phyloP scores from a whole-genome alignment of 169 alveolate species.

The Plasmodium fragile region DNA sequence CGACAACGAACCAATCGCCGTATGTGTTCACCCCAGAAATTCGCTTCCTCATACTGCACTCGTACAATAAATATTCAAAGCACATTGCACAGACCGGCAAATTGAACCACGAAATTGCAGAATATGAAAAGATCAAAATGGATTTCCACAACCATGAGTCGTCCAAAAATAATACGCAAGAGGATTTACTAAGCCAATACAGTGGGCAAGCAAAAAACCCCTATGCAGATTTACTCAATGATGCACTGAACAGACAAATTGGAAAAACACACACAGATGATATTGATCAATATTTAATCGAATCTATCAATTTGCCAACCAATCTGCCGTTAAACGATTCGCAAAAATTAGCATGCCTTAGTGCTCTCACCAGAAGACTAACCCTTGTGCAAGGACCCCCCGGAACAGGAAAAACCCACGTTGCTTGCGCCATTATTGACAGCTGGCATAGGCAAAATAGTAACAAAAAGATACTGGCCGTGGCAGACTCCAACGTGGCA shows the following conservation, averaged over 20 bases:
- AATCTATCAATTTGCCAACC: conserved; percentile 76
- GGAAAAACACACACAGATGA: conserved; percentile 61
- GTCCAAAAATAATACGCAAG: conserved; percentile 24
- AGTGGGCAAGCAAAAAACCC: conserved; percentile 68
- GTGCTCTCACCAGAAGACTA: conserved; percentile 79
- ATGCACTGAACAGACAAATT: conserved; percentile 68
- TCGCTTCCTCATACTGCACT: conserved; percentile 51
- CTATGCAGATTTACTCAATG: conserved; percentile 65
- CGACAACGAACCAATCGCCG: conserved; percentile 73
- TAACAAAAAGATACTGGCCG: conserved; percentile 82
- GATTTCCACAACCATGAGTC: conserved; percentile 51
- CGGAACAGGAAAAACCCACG: conserved; percentile 90
- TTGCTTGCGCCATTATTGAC: conserved; percentile 87
- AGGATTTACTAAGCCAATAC: conserved; percentile 53
- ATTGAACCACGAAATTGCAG: conserved; percentile 55
- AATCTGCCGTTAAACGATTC: conserved; percentile 81
- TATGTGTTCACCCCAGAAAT: conserved; percentile 76
- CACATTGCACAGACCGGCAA: conserved; percentile 71
- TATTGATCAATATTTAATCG: conserved; percentile 53
- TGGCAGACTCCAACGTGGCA: conserved; percentile 88
- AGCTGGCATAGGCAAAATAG: conserved; percentile 79
- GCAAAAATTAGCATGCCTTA: conserved; percentile 81
- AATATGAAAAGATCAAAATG: conserved; percentile 50
- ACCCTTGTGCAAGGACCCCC: conserved; percentile 90
- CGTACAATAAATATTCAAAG: conserved; percentile 62